Base-by-base conservation (phyloP, 495 filamentous ascomycete genomes). In the Aspergillus hancockii region DNA sequence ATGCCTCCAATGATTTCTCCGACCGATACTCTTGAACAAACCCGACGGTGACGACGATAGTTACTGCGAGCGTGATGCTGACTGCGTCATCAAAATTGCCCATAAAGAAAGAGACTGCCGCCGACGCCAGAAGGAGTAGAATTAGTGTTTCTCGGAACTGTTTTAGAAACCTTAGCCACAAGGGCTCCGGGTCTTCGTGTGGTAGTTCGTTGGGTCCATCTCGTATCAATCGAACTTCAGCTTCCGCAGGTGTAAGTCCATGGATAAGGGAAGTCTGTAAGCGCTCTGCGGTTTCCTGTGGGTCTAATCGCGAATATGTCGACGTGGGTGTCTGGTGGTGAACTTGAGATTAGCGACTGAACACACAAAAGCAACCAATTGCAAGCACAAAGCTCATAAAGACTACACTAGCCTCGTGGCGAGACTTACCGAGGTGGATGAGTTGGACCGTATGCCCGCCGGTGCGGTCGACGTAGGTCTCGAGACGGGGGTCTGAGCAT, bases 11-110 rank as follows among this genome's bases (percentile, higher is more conserved):
- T 2, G 93, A 97, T 74, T 98, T 96, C 70, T 99, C 95, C 41
- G 93, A 97, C 57, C 95, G 84, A 70, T 97, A 98, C 73, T 99
- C 94, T 69, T 99, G 94, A 56, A 98, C 84, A 67, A 99, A 99
- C 12, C 92, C 94, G 52, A 98, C 94, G 1, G 90, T 90, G 38
- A 98, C 92, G 18, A 99, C 94, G 67, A 99, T 98, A 46, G 92
- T 94, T 8, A 99, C 94, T 1, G 94, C 94, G 32, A 96, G 83
- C 2, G 93, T 79, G 65, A 99, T 99, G 72, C 93, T 97, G 64
- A 98, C 77, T 6, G 95, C 95, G 78, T 99, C 94, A 63, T 97
- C 93, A 75, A 88, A 85, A 68, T 99, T 98, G 28, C 94, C 93
- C 82, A 99, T 92, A 50, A 97, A 66, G 49, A 97, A 87, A 0